Evolutionary conservation across 148 eudicot species (phyloP), one percentile per base, ranked within the genome.

Genomic region (Pharnaceum exiguum): DNA sequence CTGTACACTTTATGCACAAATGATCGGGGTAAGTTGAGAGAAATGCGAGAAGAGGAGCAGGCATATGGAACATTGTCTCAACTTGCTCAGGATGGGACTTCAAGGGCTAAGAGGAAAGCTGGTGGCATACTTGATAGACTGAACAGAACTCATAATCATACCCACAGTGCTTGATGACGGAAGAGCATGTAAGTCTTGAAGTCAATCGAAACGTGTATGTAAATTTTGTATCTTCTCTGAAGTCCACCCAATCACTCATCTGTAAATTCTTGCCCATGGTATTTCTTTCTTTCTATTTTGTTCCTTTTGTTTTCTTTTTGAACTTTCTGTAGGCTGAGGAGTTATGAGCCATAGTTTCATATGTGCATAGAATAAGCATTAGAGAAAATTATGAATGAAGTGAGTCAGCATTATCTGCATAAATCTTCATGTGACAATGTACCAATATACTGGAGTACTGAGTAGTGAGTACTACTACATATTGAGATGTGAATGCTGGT

Each of bases 21-120:
- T 19, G 86, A 93, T 61, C 72, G 91, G 21, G 45, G 72, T 25
- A 88, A 81, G 74, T 75, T 89, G 77, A 75, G 77, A 66, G 89
- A 85, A 50, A 55, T 93, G 71, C 72, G 82, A 48, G 96, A 86
- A 33, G 99, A 93, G 62, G 99, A 93, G 65, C 75, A 37, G 4
- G 31, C 25, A 3, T 51, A 81, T 37, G 68, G 79, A 16, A 88
- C 99, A 36, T 47, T 93, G 48, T 85, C 99, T 16, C 77, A 78
- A 60, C 80, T 93, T 37, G 85, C 84, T 12, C 46, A 73, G 43
- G 83, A 89, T 40, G 99, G 99, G 25, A 85, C 91, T 39, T 83
- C 96, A 7, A 83, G 99, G 70, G 99, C 99, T 7, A 85, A 86
- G 82, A 83, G 99, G 26, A 93, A 93, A 74, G 99, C 96, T 13